phyloP scores from a whole-genome alignment of 495 filamentous ascomycete genomes.

The Choiromyces venosus region DNA sequence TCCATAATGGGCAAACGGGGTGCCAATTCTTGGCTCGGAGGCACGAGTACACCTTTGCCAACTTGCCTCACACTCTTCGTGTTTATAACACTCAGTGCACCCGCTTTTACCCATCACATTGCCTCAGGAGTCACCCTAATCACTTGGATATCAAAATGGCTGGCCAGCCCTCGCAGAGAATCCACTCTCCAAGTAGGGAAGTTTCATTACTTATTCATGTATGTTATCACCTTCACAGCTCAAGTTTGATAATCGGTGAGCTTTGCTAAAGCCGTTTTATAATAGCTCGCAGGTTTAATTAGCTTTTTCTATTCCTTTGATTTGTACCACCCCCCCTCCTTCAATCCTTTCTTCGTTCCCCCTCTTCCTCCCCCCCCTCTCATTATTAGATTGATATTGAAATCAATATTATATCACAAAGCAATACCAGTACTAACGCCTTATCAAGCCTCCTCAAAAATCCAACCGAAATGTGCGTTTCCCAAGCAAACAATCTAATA shows the following conservation, averaged over 20 bases:
- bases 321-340: slow-evolving; percentile 47
- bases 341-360: too few species aligned
- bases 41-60: background rate
- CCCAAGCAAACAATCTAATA: background rate
- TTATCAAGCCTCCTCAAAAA: slow-evolving; percentile 43
- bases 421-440: slow-evolving; percentile 8
- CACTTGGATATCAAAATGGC: background rate
- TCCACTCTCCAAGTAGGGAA: slow-evolving; percentile 63
- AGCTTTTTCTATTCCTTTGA: slow-evolving; percentile 67
- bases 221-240: slow-evolving; percentile 22
- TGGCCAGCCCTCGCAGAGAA: slow-evolving; percentile 40
- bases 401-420: background rate
- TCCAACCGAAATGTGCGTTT: slow-evolving; percentile 47
- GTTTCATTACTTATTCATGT: slow-evolving; percentile 67
- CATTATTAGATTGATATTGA: background rate
- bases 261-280: background rate
- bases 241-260: background rate
- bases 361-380: background rate
- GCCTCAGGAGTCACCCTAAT: background rate
- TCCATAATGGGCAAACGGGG: too few species aligned
- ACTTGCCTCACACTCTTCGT: background rate
- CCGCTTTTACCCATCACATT: background rate
- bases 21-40: too few species aligned
- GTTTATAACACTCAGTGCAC: background rate
- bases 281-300: slow-evolving; percentile 51